Percentiles rank a stretch among this genome's conserved stretches.
These are phyloP conservation scores for Aspergillus eucalypticola DNA, from an alignment of 2,329 filamentous ascomycete genomes.

Conservation along the genomic window DNA sequence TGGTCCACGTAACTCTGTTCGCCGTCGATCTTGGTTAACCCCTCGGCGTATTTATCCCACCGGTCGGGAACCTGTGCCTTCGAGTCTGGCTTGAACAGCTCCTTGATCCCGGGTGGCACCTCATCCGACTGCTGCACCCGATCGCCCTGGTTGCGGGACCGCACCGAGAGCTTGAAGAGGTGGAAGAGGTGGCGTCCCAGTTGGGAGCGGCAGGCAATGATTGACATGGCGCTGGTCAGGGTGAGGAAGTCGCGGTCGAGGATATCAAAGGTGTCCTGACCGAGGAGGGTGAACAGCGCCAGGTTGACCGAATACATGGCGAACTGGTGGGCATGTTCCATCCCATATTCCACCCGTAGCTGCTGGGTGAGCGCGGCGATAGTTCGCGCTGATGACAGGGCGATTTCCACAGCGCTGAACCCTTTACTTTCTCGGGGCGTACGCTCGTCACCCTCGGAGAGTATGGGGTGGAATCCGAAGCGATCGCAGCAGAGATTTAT, in stretches of 20 bases:
- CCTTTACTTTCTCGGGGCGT: constrained; percentile 1
- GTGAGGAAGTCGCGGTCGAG: constrained; percentile 28
- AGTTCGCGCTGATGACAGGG: constrained; percentile 21
- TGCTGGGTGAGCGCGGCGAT: constrained; percentile 26
- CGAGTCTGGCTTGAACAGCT: constrained; percentile 17
- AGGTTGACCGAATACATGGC: constrained; percentile 30
- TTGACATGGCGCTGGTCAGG: constrained; percentile 26
- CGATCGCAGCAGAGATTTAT: constrained; percentile 30
- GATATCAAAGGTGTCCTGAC: constrained; percentile 23
- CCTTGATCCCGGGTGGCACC: constrained; percentile 20
- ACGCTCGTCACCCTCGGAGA: background rate
- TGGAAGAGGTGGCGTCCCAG: constrained; percentile 28
- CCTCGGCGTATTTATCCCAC: constrained; percentile 17
- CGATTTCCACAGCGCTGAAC: constrained; percentile 10
- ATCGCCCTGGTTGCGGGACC: constrained; percentile 18
- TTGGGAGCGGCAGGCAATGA: constrained; percentile 26
- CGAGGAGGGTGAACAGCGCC: constrained; percentile 28
- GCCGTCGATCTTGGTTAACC: constrained; percentile 14
- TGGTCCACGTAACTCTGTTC: constrained; percentile 7
- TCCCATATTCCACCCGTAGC: constrained; percentile 27
- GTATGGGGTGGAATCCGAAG: constrained; percentile 9
- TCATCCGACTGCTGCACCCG: constrained; percentile 9
- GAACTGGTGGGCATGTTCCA: constrained; percentile 29
- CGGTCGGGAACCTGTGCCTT: background rate
- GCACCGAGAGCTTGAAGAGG: constrained; percentile 28